Percentiles rank a stretch among this genome's conserved stretches.
These are phyloP conservation scores for Trichosporon inkin DNA, from an alignment of 1,284 basidiomycete genomes.

Conservation along the genomic window DNA sequence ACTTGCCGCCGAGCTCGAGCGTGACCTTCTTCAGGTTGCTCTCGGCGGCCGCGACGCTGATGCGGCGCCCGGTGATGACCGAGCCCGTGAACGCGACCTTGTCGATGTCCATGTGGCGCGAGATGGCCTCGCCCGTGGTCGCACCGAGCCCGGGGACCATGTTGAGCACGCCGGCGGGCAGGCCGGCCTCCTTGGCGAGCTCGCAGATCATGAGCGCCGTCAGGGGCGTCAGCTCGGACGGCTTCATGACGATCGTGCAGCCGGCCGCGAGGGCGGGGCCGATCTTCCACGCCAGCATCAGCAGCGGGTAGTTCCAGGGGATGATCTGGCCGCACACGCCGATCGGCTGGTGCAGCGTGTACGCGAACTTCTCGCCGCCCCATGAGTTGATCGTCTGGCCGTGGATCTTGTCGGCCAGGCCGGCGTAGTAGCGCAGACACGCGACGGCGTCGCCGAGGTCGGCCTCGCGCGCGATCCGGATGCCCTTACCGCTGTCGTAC, in stretches of 20 bases:
- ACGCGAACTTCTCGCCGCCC: constrained; percentile 65
- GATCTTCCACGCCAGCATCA: constrained; percentile 90
- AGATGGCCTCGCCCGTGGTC: constrained; percentile 76
- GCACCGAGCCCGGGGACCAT: constrained; percentile 75
- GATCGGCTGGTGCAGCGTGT: constrained; percentile 86
- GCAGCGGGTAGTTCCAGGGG: constrained; percentile 88
- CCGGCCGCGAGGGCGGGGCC: constrained; percentile 77
- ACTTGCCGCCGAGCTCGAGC: constrained; percentile 56
- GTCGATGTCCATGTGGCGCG: constrained; percentile 71
- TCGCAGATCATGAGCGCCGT: constrained; percentile 65
- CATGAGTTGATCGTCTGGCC: constrained; percentile 50
- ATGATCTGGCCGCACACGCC: constrained; percentile 90
- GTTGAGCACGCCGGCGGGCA: constrained; percentile 88
- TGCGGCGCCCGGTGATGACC: constrained; percentile 75
- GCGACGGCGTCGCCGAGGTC: constrained; percentile 78
- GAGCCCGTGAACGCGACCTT: constrained; percentile 60
- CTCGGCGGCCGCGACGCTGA: constrained; percentile 77
- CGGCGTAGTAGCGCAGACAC: constrained; percentile 73
- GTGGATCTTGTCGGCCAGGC: constrained; percentile 62
- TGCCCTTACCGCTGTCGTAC: constrained; percentile 76
- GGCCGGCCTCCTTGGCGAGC: constrained; percentile 55
- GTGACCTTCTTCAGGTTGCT: constrained; percentile 73
- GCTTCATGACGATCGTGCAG: constrained; percentile 55
- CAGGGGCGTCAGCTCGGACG: constrained; percentile 84
- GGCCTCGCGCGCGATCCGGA: constrained; percentile 61